A percentile compares a stretch with the other conserved stretches of the same genome.
phyloP scores from a whole-genome alignment of 352 stramenopile species.

The Bremia lactucae region DNA sequence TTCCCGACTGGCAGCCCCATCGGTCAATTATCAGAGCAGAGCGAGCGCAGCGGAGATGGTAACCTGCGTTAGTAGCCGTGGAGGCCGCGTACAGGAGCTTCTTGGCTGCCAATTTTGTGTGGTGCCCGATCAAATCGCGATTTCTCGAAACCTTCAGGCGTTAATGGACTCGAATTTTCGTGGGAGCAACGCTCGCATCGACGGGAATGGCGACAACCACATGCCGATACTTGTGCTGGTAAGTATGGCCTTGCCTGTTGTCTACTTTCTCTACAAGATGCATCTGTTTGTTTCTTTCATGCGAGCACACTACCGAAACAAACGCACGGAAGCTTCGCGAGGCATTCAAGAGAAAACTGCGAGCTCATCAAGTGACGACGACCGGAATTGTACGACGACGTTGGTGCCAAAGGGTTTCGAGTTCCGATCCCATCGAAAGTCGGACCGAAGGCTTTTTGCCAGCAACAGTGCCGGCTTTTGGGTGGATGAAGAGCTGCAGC shows the following conservation, averaged over 20 bases:
- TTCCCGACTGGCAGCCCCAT: background rate
- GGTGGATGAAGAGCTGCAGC: constrained; percentile 57
- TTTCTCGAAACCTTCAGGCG: constrained; percentile 8
- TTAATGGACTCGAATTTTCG: background rate
- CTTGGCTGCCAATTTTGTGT: constrained; percentile 16
- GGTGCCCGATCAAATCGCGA: constrained; percentile 1
- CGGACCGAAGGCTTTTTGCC: constrained; percentile 12
- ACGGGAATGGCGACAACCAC: background rate
- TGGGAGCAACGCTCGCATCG: background rate
- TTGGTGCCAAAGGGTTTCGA: constrained; percentile 12
- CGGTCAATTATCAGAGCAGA: background rate
- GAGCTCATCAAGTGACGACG: constrained; percentile 9
- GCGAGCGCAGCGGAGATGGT: background rate
- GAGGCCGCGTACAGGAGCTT: constrained; percentile 8
- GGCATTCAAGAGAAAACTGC: constrained; percentile 1
- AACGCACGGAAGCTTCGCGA: background rate
- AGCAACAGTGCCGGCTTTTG: constrained; percentile 44
- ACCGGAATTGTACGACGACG: constrained; percentile 11
- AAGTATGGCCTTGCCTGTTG: constrained; percentile 21
- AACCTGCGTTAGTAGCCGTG: constrained; percentile 3
- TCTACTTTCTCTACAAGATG: constrained; percentile 34
- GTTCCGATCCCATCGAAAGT: constrained; percentile 7
- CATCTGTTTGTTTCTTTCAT: constrained; percentile 28
- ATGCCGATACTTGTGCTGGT: constrained; percentile 24
- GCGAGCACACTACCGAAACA: constrained; percentile 12